These are phyloP conservation scores for Botrytis byssoidea DNA, from an alignment of 2,329 filamentous ascomycete genomes.

Conservation along the genomic window DNA sequence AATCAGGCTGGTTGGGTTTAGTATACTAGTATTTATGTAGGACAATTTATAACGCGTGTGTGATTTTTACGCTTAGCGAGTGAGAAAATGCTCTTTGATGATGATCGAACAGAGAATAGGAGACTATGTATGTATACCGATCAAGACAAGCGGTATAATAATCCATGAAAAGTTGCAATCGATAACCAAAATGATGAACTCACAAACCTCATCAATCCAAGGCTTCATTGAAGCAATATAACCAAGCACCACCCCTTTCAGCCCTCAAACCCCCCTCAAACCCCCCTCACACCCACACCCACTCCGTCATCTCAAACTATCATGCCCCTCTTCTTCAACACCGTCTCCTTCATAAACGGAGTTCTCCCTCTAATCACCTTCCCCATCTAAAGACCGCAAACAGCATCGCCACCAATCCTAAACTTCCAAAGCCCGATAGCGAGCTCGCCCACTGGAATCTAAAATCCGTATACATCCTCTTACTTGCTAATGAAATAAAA, in stretches of 20 bases:
- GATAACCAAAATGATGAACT: background rate
- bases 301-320: too few relatives aligned
- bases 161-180: too few relatives aligned
- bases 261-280: background rate
- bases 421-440: conserved; percentile 47
- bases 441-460: conserved; percentile 51
- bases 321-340: background rate
- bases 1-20: background rate
- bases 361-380: background rate
- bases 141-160: background rate
- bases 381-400: conserved; percentile 43
- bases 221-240: too few relatives aligned
- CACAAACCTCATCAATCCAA: too few relatives aligned
- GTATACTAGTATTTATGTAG: background rate
- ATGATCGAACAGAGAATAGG: background rate
- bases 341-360: background rate
- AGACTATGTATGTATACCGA: background rate
- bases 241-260: background rate
- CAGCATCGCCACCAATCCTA: conserved; percentile 46
- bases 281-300: background rate
- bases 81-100: background rate
- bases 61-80: background rate
- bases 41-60: background rate
- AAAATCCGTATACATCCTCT: conserved; percentile 48
- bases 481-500: conserved; percentile 48